Evolutionary conservation across 2,329 filamentous ascomycete genomes (phyloP).

Genomic region (Geosmithia putterillii): DNA sequence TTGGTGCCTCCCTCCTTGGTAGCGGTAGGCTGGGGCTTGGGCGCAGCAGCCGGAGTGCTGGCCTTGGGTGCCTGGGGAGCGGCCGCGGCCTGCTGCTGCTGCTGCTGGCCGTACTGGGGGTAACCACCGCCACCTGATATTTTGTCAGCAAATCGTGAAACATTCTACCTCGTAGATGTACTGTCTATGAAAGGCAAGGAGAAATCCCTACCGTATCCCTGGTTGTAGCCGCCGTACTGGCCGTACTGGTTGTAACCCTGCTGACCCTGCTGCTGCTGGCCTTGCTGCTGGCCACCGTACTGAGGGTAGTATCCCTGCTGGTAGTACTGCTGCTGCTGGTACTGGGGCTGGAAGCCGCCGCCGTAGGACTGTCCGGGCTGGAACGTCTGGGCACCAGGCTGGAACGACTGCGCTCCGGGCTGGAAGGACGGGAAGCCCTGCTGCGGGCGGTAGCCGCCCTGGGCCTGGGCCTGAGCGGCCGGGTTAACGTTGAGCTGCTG

Average conservation of each 20-base stretch:
- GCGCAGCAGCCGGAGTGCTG: slow-evolving; percentile 19
- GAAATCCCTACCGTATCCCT: slow-evolving; percentile 24
- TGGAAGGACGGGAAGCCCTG: slow-evolving; percentile 51
- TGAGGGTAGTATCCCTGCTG: slow-evolving; percentile 46
- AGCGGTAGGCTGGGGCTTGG: slow-evolving; percentile 30
- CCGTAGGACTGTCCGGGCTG: slow-evolving; percentile 58
- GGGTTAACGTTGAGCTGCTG: slow-evolving; percentile 65
- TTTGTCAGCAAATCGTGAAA: slow-evolving; percentile 7
- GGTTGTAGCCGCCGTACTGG: slow-evolving; percentile 38
- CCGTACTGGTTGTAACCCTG: slow-evolving; percentile 39
- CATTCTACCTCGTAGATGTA: slow-evolving; percentile 3
- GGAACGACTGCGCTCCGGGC: slow-evolving; percentile 61
- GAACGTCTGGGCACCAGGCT: slow-evolving; percentile 59
- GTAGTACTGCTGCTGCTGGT: slow-evolving; percentile 37
- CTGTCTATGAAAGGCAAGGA: background rate
- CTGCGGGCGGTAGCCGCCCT: slow-evolving; percentile 38
- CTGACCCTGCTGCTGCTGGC: slow-evolving; percentile 35
- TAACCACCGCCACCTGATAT: slow-evolving; percentile 39
- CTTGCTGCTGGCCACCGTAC: slow-evolving; percentile 30
- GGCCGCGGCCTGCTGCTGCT: slow-evolving; percentile 31
- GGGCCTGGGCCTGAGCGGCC: slow-evolving; percentile 20
- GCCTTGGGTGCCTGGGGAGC: slow-evolving; percentile 25
- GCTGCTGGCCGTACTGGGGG: slow-evolving; percentile 37
- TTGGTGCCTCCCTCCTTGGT: slow-evolving; percentile 47
- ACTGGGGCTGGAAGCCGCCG: slow-evolving; percentile 35